Evolutionary conservation across 1,284 basidiomycete genomes (phyloP).

Genomic region (Volvariella surrecta): DNA sequence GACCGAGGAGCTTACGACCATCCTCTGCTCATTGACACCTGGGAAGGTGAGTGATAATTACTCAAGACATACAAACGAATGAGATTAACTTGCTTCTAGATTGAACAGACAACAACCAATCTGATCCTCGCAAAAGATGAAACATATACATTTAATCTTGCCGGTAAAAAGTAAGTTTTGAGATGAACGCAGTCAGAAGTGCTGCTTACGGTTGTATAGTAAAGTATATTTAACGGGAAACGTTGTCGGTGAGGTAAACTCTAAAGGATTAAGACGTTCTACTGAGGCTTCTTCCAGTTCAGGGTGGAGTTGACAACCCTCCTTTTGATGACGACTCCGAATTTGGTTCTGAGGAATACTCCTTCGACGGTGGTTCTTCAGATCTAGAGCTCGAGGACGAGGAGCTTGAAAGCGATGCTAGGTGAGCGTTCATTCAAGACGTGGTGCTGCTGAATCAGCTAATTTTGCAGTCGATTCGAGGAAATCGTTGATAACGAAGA

Average conservation of each 20-base stretch:
- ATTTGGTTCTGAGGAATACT: neutral
- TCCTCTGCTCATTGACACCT: conserved; percentile 64
- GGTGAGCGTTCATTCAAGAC: conserved; percentile 23
- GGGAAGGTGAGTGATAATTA: conserved; percentile 46
- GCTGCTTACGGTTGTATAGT: conserved; percentile 29
- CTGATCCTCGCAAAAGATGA: conserved; percentile 72
- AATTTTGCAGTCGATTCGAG: conserved; percentile 53
- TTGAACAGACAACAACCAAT: conserved; percentile 75
- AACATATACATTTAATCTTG: conserved; percentile 61
- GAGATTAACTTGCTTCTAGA: conserved; percentile 29
- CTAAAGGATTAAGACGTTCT: conserved; percentile 5
- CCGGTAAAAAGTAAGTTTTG: conserved; percentile 73
- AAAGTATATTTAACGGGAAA: conserved; percentile 85
- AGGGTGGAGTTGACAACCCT: conserved; percentile 37
- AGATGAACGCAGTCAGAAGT: neutral
- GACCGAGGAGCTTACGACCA: conserved; percentile 29
- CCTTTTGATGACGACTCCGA: conserved; percentile 42
- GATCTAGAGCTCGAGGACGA: conserved; percentile 54
- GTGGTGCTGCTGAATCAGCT: conserved; percentile 12
- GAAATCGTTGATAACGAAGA: conserved; percentile 36
- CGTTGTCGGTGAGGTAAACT: conserved; percentile 58
- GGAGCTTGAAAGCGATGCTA: conserved; percentile 48
- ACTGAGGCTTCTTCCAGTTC: conserved; percentile 29
- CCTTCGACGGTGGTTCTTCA: conserved; percentile 45
- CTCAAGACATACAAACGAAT: conserved; percentile 2